Evolutionary conservation across 495 filamentous ascomycete genomes (phyloP).

Genomic region (Aspergillus hancockii): DNA sequence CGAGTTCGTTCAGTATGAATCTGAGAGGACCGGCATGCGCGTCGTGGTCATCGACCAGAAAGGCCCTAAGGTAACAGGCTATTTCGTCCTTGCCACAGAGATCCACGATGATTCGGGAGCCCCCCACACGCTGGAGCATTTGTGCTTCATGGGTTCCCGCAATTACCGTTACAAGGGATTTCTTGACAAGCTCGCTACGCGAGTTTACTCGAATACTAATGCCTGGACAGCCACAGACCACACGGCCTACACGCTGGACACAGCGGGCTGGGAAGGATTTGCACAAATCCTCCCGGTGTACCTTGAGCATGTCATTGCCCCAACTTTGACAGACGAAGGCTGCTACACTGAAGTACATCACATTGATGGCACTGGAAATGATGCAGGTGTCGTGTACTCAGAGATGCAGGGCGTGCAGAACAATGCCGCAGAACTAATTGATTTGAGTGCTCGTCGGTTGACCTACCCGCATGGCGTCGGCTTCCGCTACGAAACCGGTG

Average conservation of each 20-base stretch:
- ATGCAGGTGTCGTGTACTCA: conserved; percentile 97
- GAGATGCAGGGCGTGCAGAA: conserved; percentile 98
- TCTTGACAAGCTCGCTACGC: conserved; percentile 87
- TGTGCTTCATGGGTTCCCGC: conserved; percentile 97
- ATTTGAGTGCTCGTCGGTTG: conserved; percentile 70
- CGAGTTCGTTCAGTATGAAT: conserved; percentile 84
- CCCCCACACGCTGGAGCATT: conserved; percentile 93
- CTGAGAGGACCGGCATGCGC: conserved; percentile 87
- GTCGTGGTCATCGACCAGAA: conserved; percentile 88
- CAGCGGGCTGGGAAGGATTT: conserved; percentile 96
- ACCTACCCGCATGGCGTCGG: conserved; percentile 88
- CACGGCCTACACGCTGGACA: conserved; percentile 94
- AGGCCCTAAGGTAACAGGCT: conserved; percentile 91
- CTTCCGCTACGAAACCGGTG: conserved; percentile 95
- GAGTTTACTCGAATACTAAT: conserved; percentile 92
- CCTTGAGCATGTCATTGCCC: conserved; percentile 89
- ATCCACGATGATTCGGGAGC: conserved; percentile 96
- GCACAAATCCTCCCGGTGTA: conserved; percentile 93
- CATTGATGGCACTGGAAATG: conserved; percentile 86
- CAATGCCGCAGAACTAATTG: conserved; percentile 77
- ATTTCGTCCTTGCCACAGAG: conserved; percentile 94
- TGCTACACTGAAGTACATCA: conserved; percentile 98
- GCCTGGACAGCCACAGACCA: conserved; percentile 93
- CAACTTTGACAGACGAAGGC: conserved; percentile 86
- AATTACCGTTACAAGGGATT: conserved; percentile 93